These are phyloP conservation scores for Pistacia atlantica DNA, from an alignment of 345 rosid species.

Conservation along the genomic window DNA sequence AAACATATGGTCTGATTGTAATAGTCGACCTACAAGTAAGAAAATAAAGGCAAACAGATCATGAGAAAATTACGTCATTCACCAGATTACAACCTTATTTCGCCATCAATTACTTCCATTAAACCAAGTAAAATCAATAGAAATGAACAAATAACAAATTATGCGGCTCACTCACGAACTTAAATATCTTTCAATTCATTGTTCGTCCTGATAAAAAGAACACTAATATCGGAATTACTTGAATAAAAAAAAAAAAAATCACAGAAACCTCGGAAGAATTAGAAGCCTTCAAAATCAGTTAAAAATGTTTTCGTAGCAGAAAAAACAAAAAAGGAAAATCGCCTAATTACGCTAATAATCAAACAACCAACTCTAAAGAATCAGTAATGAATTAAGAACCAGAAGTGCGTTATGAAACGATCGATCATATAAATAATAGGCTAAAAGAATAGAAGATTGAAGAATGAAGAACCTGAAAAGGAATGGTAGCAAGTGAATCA, in stretches of 20 bases:
- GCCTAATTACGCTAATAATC: not conserved
- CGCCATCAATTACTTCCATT: not conserved
- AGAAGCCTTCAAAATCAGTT: not conserved
- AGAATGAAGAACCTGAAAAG: constrained; percentile 50
- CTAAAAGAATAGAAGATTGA: not conserved
- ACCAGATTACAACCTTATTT: not conserved
- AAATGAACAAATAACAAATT: too few relatives aligned
- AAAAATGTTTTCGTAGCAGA: not conserved
- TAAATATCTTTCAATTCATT: not conserved
- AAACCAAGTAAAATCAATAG: not conserved
- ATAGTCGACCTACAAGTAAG: not conserved
- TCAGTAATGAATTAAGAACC: not conserved
- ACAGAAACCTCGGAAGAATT: not conserved
- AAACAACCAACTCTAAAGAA: not conserved
- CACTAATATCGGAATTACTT: too few relatives aligned
- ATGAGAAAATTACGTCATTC: not conserved
- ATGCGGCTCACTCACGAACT: not conserved
- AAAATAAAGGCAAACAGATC: not conserved
- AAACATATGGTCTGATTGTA: not conserved
- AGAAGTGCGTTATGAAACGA: not conserved
- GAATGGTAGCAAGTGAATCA: constrained; percentile 43
- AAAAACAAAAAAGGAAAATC: not conserved
- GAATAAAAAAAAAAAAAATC: too few relatives aligned
- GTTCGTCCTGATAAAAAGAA: too few relatives aligned
- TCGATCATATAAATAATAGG: not conserved